Percentiles rank a stretch among this genome's conserved stretches.
Evolutionary conservation across 495 filamentous ascomycete species (phyloP).

Genomic region (Daldinia bambusicola): DNA sequence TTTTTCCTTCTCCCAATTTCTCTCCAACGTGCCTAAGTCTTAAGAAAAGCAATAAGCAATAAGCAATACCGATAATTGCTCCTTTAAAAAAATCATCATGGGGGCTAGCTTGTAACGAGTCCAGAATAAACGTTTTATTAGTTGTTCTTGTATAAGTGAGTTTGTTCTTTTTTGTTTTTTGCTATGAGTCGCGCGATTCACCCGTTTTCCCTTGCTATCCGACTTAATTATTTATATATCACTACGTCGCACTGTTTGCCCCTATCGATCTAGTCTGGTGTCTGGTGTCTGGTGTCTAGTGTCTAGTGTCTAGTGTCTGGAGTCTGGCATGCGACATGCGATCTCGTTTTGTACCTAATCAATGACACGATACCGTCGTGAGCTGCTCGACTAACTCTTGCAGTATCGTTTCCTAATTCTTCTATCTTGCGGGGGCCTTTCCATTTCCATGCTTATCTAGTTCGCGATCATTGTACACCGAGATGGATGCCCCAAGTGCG

Average conservation of each 20-base stretch:
- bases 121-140: constrained; percentile 32
- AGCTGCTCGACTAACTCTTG: constrained; percentile 26
- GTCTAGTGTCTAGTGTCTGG: not conserved
- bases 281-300: too few species aligned
- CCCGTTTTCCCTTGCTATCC: constrained; percentile 12
- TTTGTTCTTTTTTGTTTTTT: constrained; percentile 19
- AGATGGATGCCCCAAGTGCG: constrained; percentile 54
- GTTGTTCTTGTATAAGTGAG: constrained; percentile 48
- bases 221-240: not conserved
- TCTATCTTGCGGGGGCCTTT: constrained; percentile 37
- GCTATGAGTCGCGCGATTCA: constrained; percentile 18
- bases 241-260: constrained; percentile 25
- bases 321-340: constrained; percentile 32
- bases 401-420: constrained; percentile 48
- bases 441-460: constrained; percentile 48
- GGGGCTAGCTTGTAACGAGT: constrained; percentile 38
- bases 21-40: constrained; percentile 1
- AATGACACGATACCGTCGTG: constrained; percentile 17
- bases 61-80: constrained; percentile 33
- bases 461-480: constrained; percentile 49
- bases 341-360: constrained; percentile 7
- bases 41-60: not conserved
- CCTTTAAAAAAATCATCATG: constrained; percentile 31
- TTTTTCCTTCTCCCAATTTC: constrained; percentile 24
- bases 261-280: constrained; percentile 17